A percentile compares a stretch with the other conserved stretches of the same genome.
Conservation (phyloP, 345 rosid species). For the Hibiscus mutabilis region DNA sequence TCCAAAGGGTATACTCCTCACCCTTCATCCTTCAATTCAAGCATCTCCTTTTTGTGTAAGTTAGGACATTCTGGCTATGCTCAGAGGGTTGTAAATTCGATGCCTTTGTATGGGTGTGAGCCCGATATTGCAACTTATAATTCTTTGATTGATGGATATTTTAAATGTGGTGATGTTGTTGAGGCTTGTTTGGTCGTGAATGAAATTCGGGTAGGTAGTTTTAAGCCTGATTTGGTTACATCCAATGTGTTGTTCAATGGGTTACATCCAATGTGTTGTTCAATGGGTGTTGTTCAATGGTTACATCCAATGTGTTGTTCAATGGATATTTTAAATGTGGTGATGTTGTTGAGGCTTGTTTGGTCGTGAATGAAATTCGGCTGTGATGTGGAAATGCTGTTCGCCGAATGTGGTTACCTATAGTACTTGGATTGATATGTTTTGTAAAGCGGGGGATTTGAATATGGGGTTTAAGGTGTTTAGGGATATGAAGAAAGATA, state of each 20-base stretch:
- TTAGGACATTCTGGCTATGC: slow-evolving; percentile 25
- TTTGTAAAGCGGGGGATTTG: slow-evolving; percentile 33
- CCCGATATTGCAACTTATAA: slow-evolving; percentile 36
- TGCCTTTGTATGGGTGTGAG: slow-evolving; percentile 26
- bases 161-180: slow-evolving; percentile 22
- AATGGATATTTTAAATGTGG: no score
- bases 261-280: no score
- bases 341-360: no score
- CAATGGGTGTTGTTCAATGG: no score
- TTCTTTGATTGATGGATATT: slow-evolving; percentile 38
- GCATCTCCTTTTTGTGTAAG: slow-evolving; percentile 26
- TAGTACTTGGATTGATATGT: slow-evolving; percentile 31
- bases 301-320: no score
- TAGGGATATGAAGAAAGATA: slow-evolving; percentile 30
- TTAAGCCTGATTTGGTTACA: slow-evolving; percentile 32
- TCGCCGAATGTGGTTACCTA: slow-evolving; percentile 34
- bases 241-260: slow-evolving; percentile 38
- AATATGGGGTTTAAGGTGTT: slow-evolving; percentile 21
- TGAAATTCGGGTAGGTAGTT: slow-evolving; percentile 19
- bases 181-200: slow-evolving; percentile 24
- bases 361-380: no score
- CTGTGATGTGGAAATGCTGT: slow-evolving; percentile 35
- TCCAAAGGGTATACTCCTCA: slow-evolving; percentile 34
- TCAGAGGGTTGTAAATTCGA: slow-evolving; percentile 20
- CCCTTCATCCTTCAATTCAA: slow-evolving; percentile 36